Percentiles rank a stretch among this genome's conserved stretches.
phyloP scores from a whole-genome alignment of 306 rosid genomes.

The Lathyrus tuberosus region DNA sequence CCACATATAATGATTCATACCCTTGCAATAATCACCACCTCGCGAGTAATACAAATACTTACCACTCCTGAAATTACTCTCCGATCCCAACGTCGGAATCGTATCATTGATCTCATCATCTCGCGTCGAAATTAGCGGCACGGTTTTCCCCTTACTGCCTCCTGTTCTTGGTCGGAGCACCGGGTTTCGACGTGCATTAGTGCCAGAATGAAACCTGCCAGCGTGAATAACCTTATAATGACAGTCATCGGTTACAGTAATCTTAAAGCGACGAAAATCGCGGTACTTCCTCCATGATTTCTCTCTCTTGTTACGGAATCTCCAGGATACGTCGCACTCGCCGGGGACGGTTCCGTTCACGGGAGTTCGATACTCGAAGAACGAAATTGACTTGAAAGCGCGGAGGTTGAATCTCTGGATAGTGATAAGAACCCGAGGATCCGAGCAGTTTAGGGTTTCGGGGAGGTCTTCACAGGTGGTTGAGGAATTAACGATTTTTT shows the following conservation, averaged over 20 bases:
- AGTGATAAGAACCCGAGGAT: slow-evolving; percentile 66
- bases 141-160: not conserved
- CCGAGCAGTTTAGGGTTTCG: slow-evolving; percentile 69
- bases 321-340: slow-evolving; percentile 91
- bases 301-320: slow-evolving; percentile 87
- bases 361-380: slow-evolving; percentile 73
- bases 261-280: slow-evolving; percentile 79
- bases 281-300: slow-evolving; percentile 96
- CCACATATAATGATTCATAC: slow-evolving; percentile 96
- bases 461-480: not conserved
- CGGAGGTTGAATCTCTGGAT: slow-evolving; percentile 75
- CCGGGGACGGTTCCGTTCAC: slow-evolving; percentile 71
- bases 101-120: slow-evolving; percentile 96
- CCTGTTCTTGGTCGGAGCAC: not conserved
- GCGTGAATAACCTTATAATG: slow-evolving; percentile 73
- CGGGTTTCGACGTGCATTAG: slow-evolving; percentile 64
- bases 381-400: slow-evolving; percentile 72
- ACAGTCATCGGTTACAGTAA: slow-evolving; percentile 62
- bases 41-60: slow-evolving; percentile 91
- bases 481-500: slow-evolving; percentile 27
- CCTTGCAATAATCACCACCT: slow-evolving; percentile 98
- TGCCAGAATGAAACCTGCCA: slow-evolving; percentile 86
- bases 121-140: slow-evolving; percentile 27
- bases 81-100: slow-evolving; percentile 78
- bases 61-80: slow-evolving; percentile 74